These are phyloP conservation scores for Mortierella sp. DNA, from an alignment of 371 early-diverging fungal genomes.

Conservation along the genomic window DNA sequence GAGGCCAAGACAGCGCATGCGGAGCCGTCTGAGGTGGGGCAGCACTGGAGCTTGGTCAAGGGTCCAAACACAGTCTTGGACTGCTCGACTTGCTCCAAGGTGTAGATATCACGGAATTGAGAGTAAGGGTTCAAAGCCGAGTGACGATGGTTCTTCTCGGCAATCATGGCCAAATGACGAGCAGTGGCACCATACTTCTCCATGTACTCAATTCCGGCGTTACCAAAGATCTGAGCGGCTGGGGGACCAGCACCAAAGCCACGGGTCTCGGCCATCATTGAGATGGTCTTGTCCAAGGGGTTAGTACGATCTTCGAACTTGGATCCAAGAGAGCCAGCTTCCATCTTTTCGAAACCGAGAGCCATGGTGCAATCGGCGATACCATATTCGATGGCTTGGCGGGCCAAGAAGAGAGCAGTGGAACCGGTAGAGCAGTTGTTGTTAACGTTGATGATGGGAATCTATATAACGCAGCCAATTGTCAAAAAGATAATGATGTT, in stretches of 20 bases:
- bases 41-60: slow-evolving; percentile 82
- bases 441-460: slow-evolving; percentile 78
- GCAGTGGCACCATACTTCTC: slow-evolving; percentile 72
- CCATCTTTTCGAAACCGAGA: slow-evolving; percentile 86
- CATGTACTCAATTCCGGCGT: slow-evolving; percentile 82
- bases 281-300: slow-evolving; percentile 72
- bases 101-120: slow-evolving; percentile 80
- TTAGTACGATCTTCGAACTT: slow-evolving; percentile 74
- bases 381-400: slow-evolving; percentile 75
- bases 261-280: slow-evolving; percentile 68
- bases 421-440: slow-evolving; percentile 88
- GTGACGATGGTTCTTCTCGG: slow-evolving; percentile 84
- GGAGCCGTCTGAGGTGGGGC: slow-evolving; percentile 85
- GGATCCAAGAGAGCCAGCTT: slow-evolving; percentile 69
- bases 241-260: slow-evolving; percentile 74
- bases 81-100: slow-evolving; percentile 74
- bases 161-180: slow-evolving; percentile 77
- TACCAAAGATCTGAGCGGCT: slow-evolving; percentile 83
- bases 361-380: slow-evolving; percentile 80
- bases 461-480: slow-evolving; percentile 22
- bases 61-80: slow-evolving; percentile 79
- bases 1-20: slow-evolving; percentile 77
- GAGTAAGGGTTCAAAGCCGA: slow-evolving; percentile 84
- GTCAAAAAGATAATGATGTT: background rate
- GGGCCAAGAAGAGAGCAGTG: slow-evolving; percentile 80